Evolutionary conservation across 768 basidiomycete species (phyloP), one percentile per base, ranked within the genome.

Genomic region (Terana coerulea): DNA sequence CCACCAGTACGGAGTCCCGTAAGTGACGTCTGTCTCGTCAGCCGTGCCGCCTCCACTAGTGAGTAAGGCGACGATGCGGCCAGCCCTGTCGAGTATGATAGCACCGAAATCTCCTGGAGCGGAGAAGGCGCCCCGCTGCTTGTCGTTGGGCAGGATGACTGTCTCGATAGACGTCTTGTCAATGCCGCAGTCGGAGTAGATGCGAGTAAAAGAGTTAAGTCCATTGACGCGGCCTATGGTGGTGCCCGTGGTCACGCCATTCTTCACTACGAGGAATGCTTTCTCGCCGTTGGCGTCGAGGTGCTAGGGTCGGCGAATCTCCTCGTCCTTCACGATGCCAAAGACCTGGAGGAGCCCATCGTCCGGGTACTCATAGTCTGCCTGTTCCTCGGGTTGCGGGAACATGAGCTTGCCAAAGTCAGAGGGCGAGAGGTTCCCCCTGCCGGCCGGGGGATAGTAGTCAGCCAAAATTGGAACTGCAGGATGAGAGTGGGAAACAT

Each of bases 1-100:
- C 55, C 51, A 68, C 36, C 42, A 64, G 58, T 64, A 65, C 2
- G 69, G 66, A 25, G 69, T 66, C 33, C 56, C 30, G 42, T 72
- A 71, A 1, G 68, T 65, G 35, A 66, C 52, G 28, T 63, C 64
- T 5, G 45, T 59, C 33, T 35, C 19, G 51, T 64, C 66, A 42
- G 60, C 45, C 40, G 69, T 58, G 49, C 69, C 66, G 17, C 59
- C 61, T 26, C 59, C 61, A 28, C 66, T 61, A 35, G 56, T 66
- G 54, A 69, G 61, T 28, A 68, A 24, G 15, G 60, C 69, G 28
- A 54, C 48, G 49, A 67, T 59, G 24, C 62, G 59, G 12, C 66
- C 67, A 37, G 33, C 40, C 28, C 56, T 47, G 43, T 61, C 55
- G 31, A 52, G n/a, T 33, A 58, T 37, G 25, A 54, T 37, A 5